Evolutionary conservation across 768 basidiomycete genomes (phyloP), one percentile per base, ranked within the genome.

Genomic region (Flagelloscypha sp.): DNA sequence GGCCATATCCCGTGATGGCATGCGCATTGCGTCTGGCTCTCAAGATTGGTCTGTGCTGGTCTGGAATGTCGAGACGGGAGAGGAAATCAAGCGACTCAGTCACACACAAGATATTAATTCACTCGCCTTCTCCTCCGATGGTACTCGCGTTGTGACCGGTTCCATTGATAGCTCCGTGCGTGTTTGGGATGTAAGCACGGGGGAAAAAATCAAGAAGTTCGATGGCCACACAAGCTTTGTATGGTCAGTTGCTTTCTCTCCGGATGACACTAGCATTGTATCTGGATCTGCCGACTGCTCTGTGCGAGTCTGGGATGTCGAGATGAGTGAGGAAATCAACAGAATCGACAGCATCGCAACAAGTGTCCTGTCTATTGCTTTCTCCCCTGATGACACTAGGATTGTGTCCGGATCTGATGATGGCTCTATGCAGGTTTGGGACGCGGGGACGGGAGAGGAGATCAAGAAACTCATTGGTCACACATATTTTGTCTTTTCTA

Each of bases 11-110:
- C 47, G 44, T 11, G 37, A 50, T 35, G 41, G 48, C 3, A 55
- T 50, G 23, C 52, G 59, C 30, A 48, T 74, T 20, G 35, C 29
- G 5, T 20, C 42, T 19, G 42, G 42, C 4, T 43, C 33, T 19
- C n/a, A 22, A 59, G 28, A 32, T 12, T n/a, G n/a, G n/a, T n/a
- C n/a, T n/a, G n/a, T n/a, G n/a, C n/a, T n/a, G n/a, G n/a, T n/a
- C n/a, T n/a, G n/a, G n/a, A n/a, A n/a, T n/a, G n/a, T n/a, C n/a
- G n/a, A n/a, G n/a, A n/a, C n/a, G n/a, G n/a, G n/a, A n/a, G n/a
- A n/a, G n/a, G n/a, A n/a, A n/a, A n/a, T n/a, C n/a, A n/a, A n/a
- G n/a, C n/a, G n/a, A n/a, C n/a, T n/a, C n/a, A 34, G 39, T 1
- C 33, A 40, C 28, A 20, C n/a, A 11, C 11, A 19, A 30, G 5